Base-by-base conservation (phyloP, 495 filamentous ascomycete species). In the Wilcoxina mikolae region DNA sequence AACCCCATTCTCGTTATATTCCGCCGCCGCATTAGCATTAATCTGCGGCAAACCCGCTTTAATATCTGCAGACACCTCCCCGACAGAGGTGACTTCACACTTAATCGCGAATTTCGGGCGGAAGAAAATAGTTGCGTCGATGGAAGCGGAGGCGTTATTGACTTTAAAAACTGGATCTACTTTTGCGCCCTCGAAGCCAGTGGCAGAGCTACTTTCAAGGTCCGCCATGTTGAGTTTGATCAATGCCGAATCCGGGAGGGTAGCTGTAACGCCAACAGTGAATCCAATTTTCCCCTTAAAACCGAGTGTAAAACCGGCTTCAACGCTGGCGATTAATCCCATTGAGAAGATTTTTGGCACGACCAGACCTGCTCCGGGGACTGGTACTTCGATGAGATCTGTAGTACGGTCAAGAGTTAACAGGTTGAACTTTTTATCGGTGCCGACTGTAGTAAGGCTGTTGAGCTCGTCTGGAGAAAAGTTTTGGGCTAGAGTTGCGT, bases 101-200 rank as follows among this genome's bases (percentile, higher is more conserved):
- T 60, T 67, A 42, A 70, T 61, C 4, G 59, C 53, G n/a, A 70
- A 29, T 33, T 67, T 63, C 0, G 67, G 68, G 26, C 64, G 59
- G n/a, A 67, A 68, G 27, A 60, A 58, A 1, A 65, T 65, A n/a
- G 50, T 25, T n/a, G 68, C 28, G 20, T 54, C 57, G 11, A 67
- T 27, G 0, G 56, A 41, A 2, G 57, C 63, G 2, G 62, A 58
- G 2, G 58, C 52, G 17, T 51, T 51, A 11, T 52, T 60, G 15
- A 70, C 35, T 17, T 63, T 43, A 33, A 70, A 68, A 2, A 50
- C 45, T n/a, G 63, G 63, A 28, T 53, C 51, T 15, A 64, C 47
- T 2, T 24, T 54, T 27, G 33, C 58, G 5, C 23, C 27, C 0
- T 58, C 55, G 27, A 68, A 71, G 3, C 68, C 69, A 0, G 57